Evolutionary conservation across 371 early-diverging fungal genomes (phyloP).

Genomic region (Zychaea mexicana): DNA sequence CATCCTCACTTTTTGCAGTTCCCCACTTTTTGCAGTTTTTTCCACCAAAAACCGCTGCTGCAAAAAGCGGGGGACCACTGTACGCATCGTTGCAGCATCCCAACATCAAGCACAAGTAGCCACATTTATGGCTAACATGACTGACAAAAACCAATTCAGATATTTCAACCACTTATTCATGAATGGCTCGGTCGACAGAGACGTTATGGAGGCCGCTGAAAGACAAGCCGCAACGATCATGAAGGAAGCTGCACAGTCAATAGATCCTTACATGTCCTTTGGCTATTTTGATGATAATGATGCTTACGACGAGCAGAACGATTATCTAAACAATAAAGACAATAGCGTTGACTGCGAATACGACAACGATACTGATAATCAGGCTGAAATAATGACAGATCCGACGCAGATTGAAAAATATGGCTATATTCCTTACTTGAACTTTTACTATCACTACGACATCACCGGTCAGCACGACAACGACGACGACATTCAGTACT

Average conservation of each 20-base stretch:
- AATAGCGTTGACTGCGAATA: neutral
- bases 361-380: neutral
- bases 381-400: neutral
- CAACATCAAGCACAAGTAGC: slow-evolving; percentile 1
- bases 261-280: neutral
- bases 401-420: neutral
- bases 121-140: neutral
- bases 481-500: neutral
- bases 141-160: neutral
- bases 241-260: neutral
- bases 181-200: neutral
- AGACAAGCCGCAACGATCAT: neutral
- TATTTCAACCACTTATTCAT: neutral
- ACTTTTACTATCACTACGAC: too few relatives aligned
- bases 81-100: neutral
- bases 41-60: too few relatives aligned
- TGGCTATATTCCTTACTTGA: neutral
- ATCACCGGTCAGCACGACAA: neutral
- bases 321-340: too few relatives aligned
- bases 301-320: neutral
- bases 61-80: neutral
- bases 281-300: neutral
- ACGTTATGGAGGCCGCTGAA: neutral
- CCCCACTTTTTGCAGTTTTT: too few relatives aligned
- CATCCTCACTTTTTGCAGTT: too few relatives aligned